A percentile compares a stretch with the other conserved stretches of the same genome.
These are phyloP conservation scores for Monosporascus sp. DNA, from an alignment of 2,329 filamentous ascomycete species.

Conservation along the genomic window DNA sequence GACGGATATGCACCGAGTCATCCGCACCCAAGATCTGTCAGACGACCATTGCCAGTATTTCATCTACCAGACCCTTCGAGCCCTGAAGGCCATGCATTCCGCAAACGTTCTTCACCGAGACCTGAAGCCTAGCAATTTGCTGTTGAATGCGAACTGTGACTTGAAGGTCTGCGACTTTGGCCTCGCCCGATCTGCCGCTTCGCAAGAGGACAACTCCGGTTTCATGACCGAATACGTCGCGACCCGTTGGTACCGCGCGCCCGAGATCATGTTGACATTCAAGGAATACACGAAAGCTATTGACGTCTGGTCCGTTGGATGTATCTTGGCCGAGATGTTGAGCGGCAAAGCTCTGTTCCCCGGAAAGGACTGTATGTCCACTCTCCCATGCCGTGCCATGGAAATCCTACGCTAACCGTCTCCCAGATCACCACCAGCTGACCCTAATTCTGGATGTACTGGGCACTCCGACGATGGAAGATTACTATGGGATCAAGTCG, in stretches of 20 bases:
- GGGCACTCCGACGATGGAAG: conserved; percentile 98
- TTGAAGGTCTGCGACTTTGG: conserved; percentile 99
- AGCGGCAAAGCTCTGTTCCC: conserved; percentile 98
- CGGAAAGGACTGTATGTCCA: conserved; percentile 85
- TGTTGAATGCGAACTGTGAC: conserved; percentile 98
- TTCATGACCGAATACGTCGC: conserved; percentile 99
- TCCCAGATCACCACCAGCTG: conserved; percentile 87
- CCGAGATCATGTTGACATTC: conserved; percentile 99
- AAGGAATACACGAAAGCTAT: conserved; percentile 99
- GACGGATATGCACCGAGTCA: conserved; percentile 98
- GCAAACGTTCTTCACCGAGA: conserved; percentile 97
- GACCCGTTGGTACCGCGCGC: conserved; percentile 97
- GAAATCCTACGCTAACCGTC: conserved; percentile 10
- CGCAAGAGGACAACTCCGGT: conserved; percentile 98
- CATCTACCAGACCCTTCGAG: conserved; percentile 97
- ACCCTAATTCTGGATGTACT: conserved; percentile 96
- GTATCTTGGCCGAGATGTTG: conserved; percentile 97
- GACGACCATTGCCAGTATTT: conserved; percentile 99
- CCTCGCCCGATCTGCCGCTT: conserved; percentile 89
- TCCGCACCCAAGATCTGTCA: conserved; percentile 95
- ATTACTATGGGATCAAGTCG: conserved; percentile 99
- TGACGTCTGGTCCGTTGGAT: conserved; percentile 98
- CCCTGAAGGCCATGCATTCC: conserved; percentile 98
- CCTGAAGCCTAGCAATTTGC: conserved; percentile 92
- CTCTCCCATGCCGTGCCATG: not conserved